Evolutionary conservation across 2,329 filamentous ascomycete genomes (phyloP).

Genomic region (Colletotrichum plurivorum): DNA sequence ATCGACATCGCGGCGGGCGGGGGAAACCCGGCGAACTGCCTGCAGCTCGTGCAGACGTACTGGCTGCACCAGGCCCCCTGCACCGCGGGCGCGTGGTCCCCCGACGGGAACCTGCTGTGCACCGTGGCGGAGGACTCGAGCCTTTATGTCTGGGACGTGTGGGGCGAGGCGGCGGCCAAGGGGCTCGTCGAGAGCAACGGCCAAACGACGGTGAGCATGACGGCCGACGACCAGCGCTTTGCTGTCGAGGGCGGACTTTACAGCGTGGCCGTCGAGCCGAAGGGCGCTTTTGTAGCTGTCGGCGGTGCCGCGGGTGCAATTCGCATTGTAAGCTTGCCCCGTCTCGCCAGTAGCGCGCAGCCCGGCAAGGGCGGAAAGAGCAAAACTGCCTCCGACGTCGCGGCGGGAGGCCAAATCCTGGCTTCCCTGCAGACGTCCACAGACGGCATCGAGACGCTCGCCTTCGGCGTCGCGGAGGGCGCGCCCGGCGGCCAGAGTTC

Average conservation of each 20-base stretch:
- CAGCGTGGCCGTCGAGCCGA: constrained; percentile 86
- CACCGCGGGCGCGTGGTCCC: constrained; percentile 92
- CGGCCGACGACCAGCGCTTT: constrained; percentile 88
- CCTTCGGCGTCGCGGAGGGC: constrained; percentile 63
- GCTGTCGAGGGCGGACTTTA: constrained; percentile 92
- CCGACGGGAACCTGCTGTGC: constrained; percentile 87
- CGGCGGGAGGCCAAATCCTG: constrained; percentile 74
- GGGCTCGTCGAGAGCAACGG: constrained; percentile 66
- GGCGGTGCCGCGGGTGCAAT: constrained; percentile 91
- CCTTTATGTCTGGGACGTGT: constrained; percentile 94
- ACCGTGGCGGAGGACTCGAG: constrained; percentile 92
- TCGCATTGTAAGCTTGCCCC: constrained; percentile 86
- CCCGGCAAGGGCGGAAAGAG: constrained; percentile 45
- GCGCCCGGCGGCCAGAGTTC: constrained; percentile 53
- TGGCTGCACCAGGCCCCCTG: constrained; percentile 90
- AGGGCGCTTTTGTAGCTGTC: constrained; percentile 83
- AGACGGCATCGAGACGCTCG: constrained; percentile 82
- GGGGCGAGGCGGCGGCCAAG: constrained; percentile 79
- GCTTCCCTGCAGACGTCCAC: constrained; percentile 85
- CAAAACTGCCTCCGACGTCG: constrained; percentile 55
- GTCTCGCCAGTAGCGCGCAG: constrained; percentile 56
- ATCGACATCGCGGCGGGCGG: constrained; percentile 76
- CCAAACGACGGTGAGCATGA: constrained; percentile 81
- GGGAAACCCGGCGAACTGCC: constrained; percentile 59
- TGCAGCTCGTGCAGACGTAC: constrained; percentile 91